Evolutionary conservation across 2,329 filamentous ascomycete species (phyloP).

Genomic region (Cordyceps militaris): DNA sequence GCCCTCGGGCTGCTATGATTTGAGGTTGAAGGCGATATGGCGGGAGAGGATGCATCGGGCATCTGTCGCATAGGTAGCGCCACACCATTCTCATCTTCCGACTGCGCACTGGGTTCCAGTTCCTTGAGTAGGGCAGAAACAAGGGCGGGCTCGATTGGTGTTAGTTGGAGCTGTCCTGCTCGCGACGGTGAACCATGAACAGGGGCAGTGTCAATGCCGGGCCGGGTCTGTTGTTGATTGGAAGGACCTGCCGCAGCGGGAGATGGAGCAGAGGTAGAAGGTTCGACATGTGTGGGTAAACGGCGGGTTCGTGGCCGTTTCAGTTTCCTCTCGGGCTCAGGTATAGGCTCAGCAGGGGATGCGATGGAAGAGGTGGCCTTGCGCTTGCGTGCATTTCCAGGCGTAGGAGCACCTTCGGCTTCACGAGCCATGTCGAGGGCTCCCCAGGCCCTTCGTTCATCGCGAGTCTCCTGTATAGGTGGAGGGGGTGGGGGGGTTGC

Average conservation of each 20-base stretch:
- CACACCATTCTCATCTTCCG: constrained; percentile 45
- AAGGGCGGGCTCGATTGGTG: constrained; percentile 62
- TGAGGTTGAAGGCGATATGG: constrained; percentile 56
- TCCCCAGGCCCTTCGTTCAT: constrained; percentile 82
- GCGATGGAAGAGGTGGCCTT: constrained; percentile 63
- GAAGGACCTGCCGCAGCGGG: constrained; percentile 23
- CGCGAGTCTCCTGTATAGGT: constrained; percentile 58
- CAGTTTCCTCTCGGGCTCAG: constrained; percentile 72
- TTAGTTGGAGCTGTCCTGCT: not conserved
- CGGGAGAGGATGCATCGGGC: constrained; percentile 49
- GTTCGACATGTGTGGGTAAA: constrained; percentile 42
- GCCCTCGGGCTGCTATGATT: constrained; percentile 61
- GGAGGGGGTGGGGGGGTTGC: constrained; percentile 25
- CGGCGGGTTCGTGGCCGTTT: constrained; percentile 81
- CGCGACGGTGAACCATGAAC: not conserved
- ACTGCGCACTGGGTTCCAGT: constrained; percentile 60
- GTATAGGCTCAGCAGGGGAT: constrained; percentile 60
- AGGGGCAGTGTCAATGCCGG: constrained; percentile 13
- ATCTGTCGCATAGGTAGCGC: constrained; percentile 24
- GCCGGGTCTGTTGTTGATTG: constrained; percentile 1
- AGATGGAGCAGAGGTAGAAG: constrained; percentile 35
- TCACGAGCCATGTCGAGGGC: constrained; percentile 81
- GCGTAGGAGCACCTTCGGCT: constrained; percentile 42
- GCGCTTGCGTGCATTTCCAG: constrained; percentile 59
- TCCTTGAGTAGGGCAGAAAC: constrained; percentile 82